Evolutionary conservation across 2,329 filamentous ascomycete species (phyloP).

Genomic region (Colletotrichum sp.): DNA sequence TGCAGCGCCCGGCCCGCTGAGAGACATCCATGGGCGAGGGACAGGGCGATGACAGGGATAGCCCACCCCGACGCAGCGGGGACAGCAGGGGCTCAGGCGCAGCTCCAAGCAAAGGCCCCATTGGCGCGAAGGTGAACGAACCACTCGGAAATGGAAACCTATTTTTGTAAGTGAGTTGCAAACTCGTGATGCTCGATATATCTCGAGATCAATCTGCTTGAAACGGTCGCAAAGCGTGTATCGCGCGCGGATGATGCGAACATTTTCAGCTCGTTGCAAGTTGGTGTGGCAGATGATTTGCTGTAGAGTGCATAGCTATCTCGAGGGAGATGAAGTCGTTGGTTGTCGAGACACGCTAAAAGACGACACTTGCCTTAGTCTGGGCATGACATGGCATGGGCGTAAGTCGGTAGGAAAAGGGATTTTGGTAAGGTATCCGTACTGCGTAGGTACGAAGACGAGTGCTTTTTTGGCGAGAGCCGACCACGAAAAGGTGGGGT

Average conservation of each 20-base stretch:
- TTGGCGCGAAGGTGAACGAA: not conserved
- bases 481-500: not conserved
- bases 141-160: not conserved
- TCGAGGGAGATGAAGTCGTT: not conserved
- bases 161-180: conserved; percentile 10
- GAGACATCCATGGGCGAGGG: conserved; percentile 5
- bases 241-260: not conserved
- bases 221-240: not conserved
- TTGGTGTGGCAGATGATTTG: not conserved
- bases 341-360: not conserved
- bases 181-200: not conserved
- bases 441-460: not conserved
- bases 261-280: not conserved
- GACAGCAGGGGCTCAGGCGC: conserved; percentile 12
- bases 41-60: not conserved
- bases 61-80: conserved; percentile 5
- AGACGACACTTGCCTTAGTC: not conserved
- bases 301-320: not conserved
- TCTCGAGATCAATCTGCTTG: not conserved
- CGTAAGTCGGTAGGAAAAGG: not conserved
- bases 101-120: conserved; percentile 5
- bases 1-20: conserved; percentile 16
- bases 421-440: not conserved
- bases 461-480: not conserved
- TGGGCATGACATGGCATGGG: not conserved